phyloP scores from a whole-genome alignment of 352 stramenopile species.

The Globisporangium cederbergense region DNA sequence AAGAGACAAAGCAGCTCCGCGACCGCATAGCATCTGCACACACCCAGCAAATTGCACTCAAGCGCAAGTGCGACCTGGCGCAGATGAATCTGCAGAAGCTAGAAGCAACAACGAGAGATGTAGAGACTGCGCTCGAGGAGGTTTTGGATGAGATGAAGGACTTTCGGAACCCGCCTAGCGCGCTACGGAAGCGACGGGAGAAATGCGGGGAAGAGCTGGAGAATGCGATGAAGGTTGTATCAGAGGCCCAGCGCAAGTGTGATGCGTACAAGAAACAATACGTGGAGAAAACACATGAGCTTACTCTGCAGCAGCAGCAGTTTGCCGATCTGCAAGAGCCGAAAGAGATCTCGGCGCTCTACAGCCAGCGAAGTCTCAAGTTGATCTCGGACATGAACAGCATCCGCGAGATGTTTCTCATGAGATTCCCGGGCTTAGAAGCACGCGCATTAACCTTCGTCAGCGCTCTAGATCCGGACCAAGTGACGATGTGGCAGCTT shows the following conservation, averaged over 20 bases:
- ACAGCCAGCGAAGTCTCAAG: constrained; percentile 36
- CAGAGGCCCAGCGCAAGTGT: constrained; percentile 16
- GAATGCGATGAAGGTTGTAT: constrained; percentile 18
- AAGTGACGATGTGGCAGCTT: constrained; percentile 62
- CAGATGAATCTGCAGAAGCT: constrained; percentile 32
- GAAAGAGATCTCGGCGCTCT: constrained; percentile 55
- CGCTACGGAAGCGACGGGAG: constrained; percentile 35
- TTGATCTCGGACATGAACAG: constrained; percentile 39
- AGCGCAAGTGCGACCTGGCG: constrained; percentile 33
- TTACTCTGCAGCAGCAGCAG: constrained; percentile 20
- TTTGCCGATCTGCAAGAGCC: constrained; percentile 29
- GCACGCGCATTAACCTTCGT: constrained; percentile 58
- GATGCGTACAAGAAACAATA: constrained; percentile 12
- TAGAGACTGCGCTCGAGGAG: constrained; percentile 30
- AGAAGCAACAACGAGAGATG: constrained; percentile 16
- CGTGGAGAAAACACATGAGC: constrained; percentile 16
- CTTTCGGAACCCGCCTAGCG: constrained; percentile 62
- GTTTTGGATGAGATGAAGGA: constrained; percentile 45
- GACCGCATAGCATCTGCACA: constrained; percentile 8
- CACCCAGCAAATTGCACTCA: constrained; percentile 10
- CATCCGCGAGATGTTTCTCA: constrained; percentile 56
- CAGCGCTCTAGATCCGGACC: constrained; percentile 32
- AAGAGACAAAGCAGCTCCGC: constrained; percentile 27
- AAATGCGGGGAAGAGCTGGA: constrained; percentile 32
- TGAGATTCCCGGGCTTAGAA: constrained; percentile 62